A percentile compares a stretch with the other conserved stretches of the same genome.
These are phyloP conservation scores for Thielaviopsis punctulata DNA, from an alignment of 2,329 filamentous ascomycete genomes.

Conservation along the genomic window DNA sequence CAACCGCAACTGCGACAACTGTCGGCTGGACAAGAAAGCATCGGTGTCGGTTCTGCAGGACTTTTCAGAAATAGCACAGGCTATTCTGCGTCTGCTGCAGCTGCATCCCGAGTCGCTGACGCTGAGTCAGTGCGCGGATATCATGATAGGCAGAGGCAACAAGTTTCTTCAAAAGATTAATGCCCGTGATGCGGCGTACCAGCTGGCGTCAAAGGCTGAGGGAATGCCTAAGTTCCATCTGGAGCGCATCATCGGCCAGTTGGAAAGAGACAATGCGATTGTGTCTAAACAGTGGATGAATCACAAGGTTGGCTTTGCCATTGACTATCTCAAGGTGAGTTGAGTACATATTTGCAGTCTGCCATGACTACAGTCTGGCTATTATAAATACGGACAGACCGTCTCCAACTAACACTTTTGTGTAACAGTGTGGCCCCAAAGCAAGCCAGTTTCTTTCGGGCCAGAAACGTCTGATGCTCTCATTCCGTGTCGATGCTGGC, in stretches of 20 bases:
- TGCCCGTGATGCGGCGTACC: not conserved
- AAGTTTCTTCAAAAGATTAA: slow-evolving; percentile 6
- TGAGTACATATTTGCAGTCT: too few species aligned
- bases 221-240: slow-evolving; percentile 57
- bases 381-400: not conserved
- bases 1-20: slow-evolving; percentile 71
- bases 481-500: slow-evolving; percentile 23
- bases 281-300: slow-evolving; percentile 49
- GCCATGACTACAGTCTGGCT: not conserved
- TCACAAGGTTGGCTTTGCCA: slow-evolving; percentile 44
- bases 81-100: slow-evolving; percentile 50
- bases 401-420: not conserved
- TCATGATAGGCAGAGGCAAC: slow-evolving; percentile 44
- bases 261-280: slow-evolving; percentile 59
- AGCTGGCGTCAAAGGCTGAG: slow-evolving; percentile 51
- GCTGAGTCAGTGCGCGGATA: slow-evolving; percentile 64
- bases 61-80: slow-evolving; percentile 56
- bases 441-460: slow-evolving; percentile 27
- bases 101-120: slow-evolving; percentile 46
- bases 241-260: slow-evolving; percentile 64
- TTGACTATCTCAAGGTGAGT: slow-evolving; percentile 54
- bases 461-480: slow-evolving; percentile 28
- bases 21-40: slow-evolving; percentile 47
- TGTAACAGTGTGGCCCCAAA: slow-evolving; percentile 23
- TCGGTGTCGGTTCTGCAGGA: slow-evolving; percentile 57